Conservation (phyloP, 148 eudicot genomes). For the Dysphania ambrosioides region DNA sequence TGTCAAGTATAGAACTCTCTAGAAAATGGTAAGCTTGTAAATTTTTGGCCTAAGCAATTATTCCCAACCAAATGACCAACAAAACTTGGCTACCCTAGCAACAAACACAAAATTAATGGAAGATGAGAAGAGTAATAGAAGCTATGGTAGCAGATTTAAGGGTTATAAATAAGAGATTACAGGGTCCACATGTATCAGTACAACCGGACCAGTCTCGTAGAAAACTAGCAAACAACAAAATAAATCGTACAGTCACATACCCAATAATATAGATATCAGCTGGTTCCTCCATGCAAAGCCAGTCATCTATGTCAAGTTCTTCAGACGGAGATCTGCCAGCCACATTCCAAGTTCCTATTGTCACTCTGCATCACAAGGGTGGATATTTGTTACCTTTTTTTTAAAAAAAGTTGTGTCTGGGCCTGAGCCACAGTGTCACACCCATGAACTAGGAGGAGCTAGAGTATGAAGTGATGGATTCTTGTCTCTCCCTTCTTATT, state of each 20-base stretch:
- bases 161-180: background rate
- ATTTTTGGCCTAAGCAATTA: background rate
- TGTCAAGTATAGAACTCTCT: too few species aligned
- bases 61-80: background rate
- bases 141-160: background rate
- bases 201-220: background rate
- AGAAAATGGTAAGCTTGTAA: too few species aligned
- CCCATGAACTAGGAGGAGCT: too few species aligned
- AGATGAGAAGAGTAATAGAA: background rate
- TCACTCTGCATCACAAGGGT: constrained; percentile 41
- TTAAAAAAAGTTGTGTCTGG: too few species aligned
- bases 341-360: constrained; percentile 88
- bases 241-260: constrained; percentile 37
- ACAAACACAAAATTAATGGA: background rate
- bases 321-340: constrained; percentile 70
- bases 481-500: too few species aligned
- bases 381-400: too few species aligned
- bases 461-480: too few species aligned
- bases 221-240: too few species aligned
- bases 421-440: too few species aligned
- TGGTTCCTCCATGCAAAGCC: constrained; percentile 77
- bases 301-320: constrained; percentile 73
- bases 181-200: background rate
- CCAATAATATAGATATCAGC: constrained; percentile 89
- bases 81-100: background rate